Evolutionary conservation across 176 grass and related monocot species (phyloP).

Genomic region (Oryza australiensis): DNA sequence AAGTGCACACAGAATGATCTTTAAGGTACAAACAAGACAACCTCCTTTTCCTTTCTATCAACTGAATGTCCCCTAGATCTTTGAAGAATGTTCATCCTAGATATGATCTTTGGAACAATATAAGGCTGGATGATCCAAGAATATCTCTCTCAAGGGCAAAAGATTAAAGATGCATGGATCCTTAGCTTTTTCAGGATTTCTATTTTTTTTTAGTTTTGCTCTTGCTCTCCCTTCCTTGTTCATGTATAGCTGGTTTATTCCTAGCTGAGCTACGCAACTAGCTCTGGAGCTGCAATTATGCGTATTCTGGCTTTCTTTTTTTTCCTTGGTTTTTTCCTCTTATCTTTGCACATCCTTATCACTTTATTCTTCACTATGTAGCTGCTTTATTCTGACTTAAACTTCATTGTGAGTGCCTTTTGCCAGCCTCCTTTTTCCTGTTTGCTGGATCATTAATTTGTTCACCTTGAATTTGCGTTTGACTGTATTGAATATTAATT

Average conservation of each 20-base stretch:
- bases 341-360: slow-evolving; percentile 45
- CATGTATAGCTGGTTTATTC: slow-evolving; percentile 9
- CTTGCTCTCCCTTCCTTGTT: not conserved
- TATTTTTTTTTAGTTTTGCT: not conserved
- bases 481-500: not conserved
- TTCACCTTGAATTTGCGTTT: not conserved
- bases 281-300: slow-evolving; percentile 18
- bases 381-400: slow-evolving; percentile 80
- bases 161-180: slow-evolving; percentile 38
- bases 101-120: slow-evolving; percentile 44
- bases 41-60: slow-evolving; percentile 65
- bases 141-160: slow-evolving; percentile 51
- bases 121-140: slow-evolving; percentile 61
- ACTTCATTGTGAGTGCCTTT: slow-evolving; percentile 46
- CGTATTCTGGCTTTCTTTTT: slow-evolving; percentile 20
- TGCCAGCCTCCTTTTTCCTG: slow-evolving; percentile 6
- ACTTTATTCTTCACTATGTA: slow-evolving; percentile 79
- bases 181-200: slow-evolving; percentile 34
- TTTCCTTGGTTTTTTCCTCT: not conserved
- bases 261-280: not conserved
- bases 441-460: not conserved
- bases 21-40: slow-evolving; percentile 54
- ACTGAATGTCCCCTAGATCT: slow-evolving; percentile 57
- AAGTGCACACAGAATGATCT: slow-evolving; percentile 72
- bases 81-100: slow-evolving; percentile 59